A percentile compares a stretch with the other conserved stretches of the same genome.
Conservation (phyloP, 176 grass and related monocot species). For the Chrysopogon serrulatus region DNA sequence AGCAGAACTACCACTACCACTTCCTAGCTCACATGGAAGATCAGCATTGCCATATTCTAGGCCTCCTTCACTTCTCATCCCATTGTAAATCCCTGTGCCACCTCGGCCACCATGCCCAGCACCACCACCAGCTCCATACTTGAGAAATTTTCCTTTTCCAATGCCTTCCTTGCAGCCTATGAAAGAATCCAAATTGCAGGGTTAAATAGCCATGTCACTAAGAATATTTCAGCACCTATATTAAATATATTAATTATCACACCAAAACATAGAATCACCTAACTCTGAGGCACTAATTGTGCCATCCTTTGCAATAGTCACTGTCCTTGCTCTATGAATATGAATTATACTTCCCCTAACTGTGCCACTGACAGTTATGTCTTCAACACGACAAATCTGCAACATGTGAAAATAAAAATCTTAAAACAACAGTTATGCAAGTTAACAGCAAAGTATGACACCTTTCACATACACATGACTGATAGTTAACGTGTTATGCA, state of each 20-base stretch:
- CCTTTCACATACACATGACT: constrained; percentile 4
- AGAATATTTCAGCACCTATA: constrained; percentile 11
- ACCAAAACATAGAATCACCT: constrained; percentile 74
- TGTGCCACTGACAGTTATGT: constrained; percentile 72
- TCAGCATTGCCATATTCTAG: constrained; percentile 68
- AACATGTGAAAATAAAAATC: neutral
- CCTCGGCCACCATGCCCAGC: constrained; percentile 93
- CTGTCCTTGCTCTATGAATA: constrained; percentile 97
- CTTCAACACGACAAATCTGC: constrained; percentile 98
- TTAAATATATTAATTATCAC: constrained; percentile 7
- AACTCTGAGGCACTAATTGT: constrained; percentile 95
- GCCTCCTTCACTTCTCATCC: constrained; percentile 67
- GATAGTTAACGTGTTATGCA: no score
- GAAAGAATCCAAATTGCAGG: constrained; percentile 10
- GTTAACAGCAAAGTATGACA: neutral
- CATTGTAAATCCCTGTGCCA: constrained; percentile 83
- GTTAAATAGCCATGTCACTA: constrained; percentile 21
- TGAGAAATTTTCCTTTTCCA: constrained; percentile 75
- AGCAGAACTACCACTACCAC: constrained; percentile 72
- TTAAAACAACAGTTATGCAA: constrained; percentile 9
- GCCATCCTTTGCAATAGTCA: constrained; percentile 63
- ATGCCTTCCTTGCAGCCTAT: constrained; percentile 95
- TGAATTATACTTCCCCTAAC: constrained; percentile 92
- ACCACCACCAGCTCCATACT: constrained; percentile 84
- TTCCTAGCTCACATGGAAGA: constrained; percentile 98